phyloP scores from a whole-genome alignment of 441 rosid genomes.

The Adansonia gregorii region DNA sequence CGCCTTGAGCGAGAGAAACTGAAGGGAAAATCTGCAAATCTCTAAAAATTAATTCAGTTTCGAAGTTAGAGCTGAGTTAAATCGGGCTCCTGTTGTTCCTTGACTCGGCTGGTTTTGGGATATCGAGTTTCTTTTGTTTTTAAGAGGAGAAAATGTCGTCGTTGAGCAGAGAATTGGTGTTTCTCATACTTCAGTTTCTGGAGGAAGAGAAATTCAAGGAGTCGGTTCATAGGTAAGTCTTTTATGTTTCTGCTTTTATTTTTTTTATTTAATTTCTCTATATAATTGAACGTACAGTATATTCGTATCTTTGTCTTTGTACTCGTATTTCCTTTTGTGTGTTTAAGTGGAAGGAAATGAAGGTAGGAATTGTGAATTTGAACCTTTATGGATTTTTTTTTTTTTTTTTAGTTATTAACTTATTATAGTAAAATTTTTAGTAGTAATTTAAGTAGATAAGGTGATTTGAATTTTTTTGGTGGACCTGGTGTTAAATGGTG shows the following conservation, averaged over 20 bases:
- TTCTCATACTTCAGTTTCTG: conserved; percentile 87
- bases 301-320: background rate
- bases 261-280: background rate
- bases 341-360: too few relatives aligned
- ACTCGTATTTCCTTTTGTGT: background rate
- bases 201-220: conserved; percentile 90
- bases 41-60: background rate
- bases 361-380: too few relatives aligned
- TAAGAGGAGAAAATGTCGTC: conserved; percentile 51
- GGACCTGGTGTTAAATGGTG: too few relatives aligned
- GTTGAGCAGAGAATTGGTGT: conserved; percentile 83
- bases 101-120: background rate
- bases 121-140: background rate
- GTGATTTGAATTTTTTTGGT: too few relatives aligned
- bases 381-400: too few relatives aligned
- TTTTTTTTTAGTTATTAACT: too few relatives aligned
- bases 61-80: conserved; percentile 1
- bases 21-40: background rate
- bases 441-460: too few relatives aligned
- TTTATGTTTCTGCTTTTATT: background rate
- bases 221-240: conserved; percentile 70
- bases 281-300: background rate
- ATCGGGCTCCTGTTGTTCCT: background rate
- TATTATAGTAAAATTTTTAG: too few relatives aligned
- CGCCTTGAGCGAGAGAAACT: conserved; percentile 18